phyloP scores from a whole-genome alignment of 1,284 basidiomycete species.

The Fomitopsis pinicola region DNA sequence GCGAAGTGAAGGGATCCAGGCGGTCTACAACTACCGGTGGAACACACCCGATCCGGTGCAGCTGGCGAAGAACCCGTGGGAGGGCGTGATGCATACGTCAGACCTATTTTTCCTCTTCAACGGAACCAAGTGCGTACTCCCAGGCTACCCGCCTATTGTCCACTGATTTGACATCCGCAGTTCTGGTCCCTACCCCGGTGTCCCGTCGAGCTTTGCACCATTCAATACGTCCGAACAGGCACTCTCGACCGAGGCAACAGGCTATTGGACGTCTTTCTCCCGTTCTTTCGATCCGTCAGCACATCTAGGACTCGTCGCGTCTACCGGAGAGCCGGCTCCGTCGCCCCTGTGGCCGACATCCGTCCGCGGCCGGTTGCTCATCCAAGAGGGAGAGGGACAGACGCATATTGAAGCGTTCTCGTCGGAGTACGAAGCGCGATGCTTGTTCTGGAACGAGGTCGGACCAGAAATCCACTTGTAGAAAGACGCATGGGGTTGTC shows the following conservation, averaged over 20 bases:
- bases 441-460: slow-evolving; percentile 3
- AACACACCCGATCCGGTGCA: slow-evolving; percentile 5
- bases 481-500: background rate
- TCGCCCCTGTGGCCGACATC: background rate
- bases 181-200: slow-evolving; percentile 1
- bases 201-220: background rate
- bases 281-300: background rate
- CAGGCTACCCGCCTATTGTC: too few species aligned
- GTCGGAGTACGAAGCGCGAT: background rate
- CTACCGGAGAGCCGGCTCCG: background rate
- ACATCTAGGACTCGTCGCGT: background rate
- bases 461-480: background rate
- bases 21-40: slow-evolving; percentile 3
- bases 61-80: slow-evolving; percentile 4
- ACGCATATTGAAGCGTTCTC: background rate
- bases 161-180: background rate
- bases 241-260: slow-evolving; percentile 2
- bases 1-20: background rate
- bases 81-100: slow-evolving; percentile 6
- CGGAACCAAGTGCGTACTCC: background rate
- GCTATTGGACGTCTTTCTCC: slow-evolving; percentile 4
- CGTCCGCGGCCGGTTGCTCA: background rate
- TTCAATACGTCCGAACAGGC: slow-evolving; percentile 3
- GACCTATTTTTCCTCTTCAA: slow-evolving; percentile 7
- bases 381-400: background rate